Percentiles rank a stretch among this genome's conserved stretches.
Evolutionary conservation across 805 yeast species (phyloP).

Genomic region (Candida arabinofermentans): DNA sequence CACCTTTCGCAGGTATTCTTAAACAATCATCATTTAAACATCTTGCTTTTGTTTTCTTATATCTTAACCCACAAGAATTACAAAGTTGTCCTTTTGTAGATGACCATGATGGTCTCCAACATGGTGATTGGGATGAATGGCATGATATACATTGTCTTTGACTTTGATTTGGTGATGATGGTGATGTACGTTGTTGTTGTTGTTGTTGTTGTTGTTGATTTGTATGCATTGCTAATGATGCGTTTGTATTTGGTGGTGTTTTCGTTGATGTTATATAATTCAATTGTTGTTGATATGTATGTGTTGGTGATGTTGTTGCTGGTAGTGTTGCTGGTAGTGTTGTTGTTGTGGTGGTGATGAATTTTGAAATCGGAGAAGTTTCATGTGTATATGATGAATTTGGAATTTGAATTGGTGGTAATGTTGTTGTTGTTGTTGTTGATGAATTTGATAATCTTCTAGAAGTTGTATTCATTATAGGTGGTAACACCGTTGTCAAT

Average conservation of each 20-base stretch:
- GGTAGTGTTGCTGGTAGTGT: slow-evolving; percentile 4
- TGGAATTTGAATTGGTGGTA: slow-evolving; percentile 1
- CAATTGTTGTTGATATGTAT: neutral
- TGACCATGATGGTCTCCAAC: slow-evolving; percentile 99
- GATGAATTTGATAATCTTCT: slow-evolving; percentile 4
- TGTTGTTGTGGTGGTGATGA: neutral
- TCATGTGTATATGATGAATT: neutral
- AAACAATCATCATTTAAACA: slow-evolving; percentile 74
- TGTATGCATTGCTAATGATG: neutral
- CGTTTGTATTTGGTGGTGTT: neutral
- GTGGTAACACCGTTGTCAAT: neutral
- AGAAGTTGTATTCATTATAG: neutral
- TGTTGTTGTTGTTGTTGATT: neutral
- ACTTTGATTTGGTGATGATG: slow-evolving; percentile 10
- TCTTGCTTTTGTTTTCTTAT: slow-evolving; percentile 90
- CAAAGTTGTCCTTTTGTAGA: slow-evolving; percentile 89
- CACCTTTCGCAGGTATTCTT: slow-evolving; percentile 94
- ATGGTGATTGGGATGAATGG: slow-evolving; percentile 86
- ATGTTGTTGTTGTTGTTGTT: neutral
- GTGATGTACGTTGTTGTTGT: neutral
- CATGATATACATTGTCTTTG: slow-evolving; percentile 81
- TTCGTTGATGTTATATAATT: neutral
- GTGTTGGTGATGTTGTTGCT: slow-evolving; percentile 9
- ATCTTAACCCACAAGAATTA: slow-evolving; percentile 92
- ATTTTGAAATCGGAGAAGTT: neutral